These are phyloP conservation scores for Perkinsus marinus DNA, from an alignment of 169 alveolate species.

Conservation along the genomic window DNA sequence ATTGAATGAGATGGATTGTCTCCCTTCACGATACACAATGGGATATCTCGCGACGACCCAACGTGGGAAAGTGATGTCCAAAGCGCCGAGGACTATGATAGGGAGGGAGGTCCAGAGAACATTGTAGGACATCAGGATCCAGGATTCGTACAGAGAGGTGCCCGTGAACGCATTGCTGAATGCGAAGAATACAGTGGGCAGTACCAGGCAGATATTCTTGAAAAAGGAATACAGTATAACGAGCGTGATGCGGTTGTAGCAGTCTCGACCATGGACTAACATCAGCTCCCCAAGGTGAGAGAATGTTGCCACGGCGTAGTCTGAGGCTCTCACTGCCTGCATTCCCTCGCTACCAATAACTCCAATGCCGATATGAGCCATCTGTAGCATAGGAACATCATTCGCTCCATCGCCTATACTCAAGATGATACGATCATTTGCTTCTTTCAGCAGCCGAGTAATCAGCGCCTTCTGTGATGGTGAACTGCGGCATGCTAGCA, in stretches of 20 bases:
- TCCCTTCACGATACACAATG: not conserved
- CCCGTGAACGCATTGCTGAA: slow-evolving; percentile 51
- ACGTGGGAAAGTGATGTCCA: not conserved
- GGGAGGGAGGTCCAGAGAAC: slow-evolving; percentile 64
- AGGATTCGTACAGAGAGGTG: slow-evolving; percentile 64
- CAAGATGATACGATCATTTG: slow-evolving; percentile 39
- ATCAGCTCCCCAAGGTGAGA: slow-evolving; percentile 40
- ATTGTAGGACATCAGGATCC: slow-evolving; percentile 65
- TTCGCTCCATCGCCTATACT: slow-evolving; percentile 98
- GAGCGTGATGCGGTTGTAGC: slow-evolving; percentile 50
- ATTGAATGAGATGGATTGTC: not conserved
- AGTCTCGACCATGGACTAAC: slow-evolving; percentile 58
- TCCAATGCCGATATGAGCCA: slow-evolving; percentile 82
- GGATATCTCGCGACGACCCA: not conserved
- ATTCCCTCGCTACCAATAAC: slow-evolving; percentile 83
- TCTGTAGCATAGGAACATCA: slow-evolving; percentile 93
- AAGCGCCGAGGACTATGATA: slow-evolving; percentile 23
- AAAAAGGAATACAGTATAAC: slow-evolving; percentile 68
- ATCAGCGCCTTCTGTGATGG: slow-evolving; percentile 80
- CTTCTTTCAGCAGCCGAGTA: slow-evolving; percentile 50
- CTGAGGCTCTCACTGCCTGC: slow-evolving; percentile 67
- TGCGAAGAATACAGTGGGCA: slow-evolving; percentile 30
- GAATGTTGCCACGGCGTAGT: slow-evolving; percentile 8
- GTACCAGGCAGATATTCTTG: slow-evolving; percentile 59
- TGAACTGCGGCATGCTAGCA: slow-evolving; percentile 70